A percentile compares a stretch with the other conserved stretches of the same genome.
These are phyloP conservation scores for Ophiostoma quercus DNA, from an alignment of 2,329 filamentous ascomycete species.

Conservation along the genomic window DNA sequence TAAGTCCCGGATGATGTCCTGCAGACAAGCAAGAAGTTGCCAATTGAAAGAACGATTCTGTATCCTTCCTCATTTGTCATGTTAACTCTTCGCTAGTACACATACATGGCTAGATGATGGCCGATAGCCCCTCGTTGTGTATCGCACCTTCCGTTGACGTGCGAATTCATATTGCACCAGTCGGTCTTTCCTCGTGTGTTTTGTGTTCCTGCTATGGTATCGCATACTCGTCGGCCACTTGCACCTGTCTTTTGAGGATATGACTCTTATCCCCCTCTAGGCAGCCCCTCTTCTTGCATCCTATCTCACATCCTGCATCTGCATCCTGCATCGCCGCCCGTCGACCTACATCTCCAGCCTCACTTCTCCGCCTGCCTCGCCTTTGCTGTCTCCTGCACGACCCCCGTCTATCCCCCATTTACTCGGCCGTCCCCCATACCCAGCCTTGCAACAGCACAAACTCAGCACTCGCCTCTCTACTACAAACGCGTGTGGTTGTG, in stretches of 20 bases:
- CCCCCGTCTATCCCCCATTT: neutral
- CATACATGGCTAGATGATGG: neutral
- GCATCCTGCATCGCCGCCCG: neutral
- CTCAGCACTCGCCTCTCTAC: neutral
- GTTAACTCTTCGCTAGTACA: no score
- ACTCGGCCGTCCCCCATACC: neutral
- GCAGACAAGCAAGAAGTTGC: neutral
- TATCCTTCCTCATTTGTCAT: neutral
- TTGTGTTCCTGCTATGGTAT: neutral
- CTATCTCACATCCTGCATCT: neutral
- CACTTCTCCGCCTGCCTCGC: neutral
- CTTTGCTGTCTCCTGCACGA: slow-evolving; percentile 1
- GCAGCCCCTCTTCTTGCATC: neutral
- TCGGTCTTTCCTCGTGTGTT: neutral
- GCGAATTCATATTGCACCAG: neutral
- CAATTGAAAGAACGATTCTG: neutral
- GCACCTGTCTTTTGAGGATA: neutral
- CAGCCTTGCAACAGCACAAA: neutral
- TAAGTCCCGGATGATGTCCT: neutral
- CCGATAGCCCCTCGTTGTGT: neutral
- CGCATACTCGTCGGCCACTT: neutral
- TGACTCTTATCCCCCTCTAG: neutral
- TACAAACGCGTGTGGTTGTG: neutral
- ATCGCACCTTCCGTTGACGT: slow-evolving; percentile 2
- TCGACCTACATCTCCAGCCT: neutral